Percentiles rank a stretch among this genome's conserved stretches.
phyloP scores from a whole-genome alignment of 208 protist genomes.

The Vickermania spadyakhi region DNA sequence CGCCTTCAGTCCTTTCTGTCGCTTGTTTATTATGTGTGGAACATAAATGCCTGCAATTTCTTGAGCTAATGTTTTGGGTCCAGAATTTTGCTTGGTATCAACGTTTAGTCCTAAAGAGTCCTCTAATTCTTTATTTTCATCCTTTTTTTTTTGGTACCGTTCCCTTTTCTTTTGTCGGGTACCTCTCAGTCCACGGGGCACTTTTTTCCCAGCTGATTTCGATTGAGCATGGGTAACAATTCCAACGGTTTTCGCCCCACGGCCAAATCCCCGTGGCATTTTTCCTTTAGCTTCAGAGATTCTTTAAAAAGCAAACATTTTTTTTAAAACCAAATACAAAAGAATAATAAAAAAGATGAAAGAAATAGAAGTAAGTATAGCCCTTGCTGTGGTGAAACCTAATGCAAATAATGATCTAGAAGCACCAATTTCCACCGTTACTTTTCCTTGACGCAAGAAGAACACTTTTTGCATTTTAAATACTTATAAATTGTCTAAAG shows the following conservation, averaged over 20 bases:
- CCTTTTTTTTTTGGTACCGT: constrained; percentile 28
- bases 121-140: constrained; percentile 45
- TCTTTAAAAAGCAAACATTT: constrained; percentile 1
- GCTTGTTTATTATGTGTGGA: constrained; percentile 60
- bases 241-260: constrained; percentile 72
- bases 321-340: constrained; percentile 8
- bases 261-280: constrained; percentile 82
- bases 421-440: no score
- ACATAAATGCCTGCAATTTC: constrained; percentile 74
- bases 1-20: constrained; percentile 60
- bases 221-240: constrained; percentile 79
- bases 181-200: constrained; percentile 62
- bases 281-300: background rate
- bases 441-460: no score
- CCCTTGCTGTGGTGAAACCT: no score
- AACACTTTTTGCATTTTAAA: no score
- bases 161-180: constrained; percentile 54
- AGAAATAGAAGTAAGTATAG: no score
- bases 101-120: constrained; percentile 48
- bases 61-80: constrained; percentile 52
- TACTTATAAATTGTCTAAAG: no score
- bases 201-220: constrained; percentile 56
- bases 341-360: no score
- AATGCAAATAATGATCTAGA: no score
- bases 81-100: constrained; percentile 12